Conservation (phyloP, 805 yeast species). For the Candida caryicola region DNA sequence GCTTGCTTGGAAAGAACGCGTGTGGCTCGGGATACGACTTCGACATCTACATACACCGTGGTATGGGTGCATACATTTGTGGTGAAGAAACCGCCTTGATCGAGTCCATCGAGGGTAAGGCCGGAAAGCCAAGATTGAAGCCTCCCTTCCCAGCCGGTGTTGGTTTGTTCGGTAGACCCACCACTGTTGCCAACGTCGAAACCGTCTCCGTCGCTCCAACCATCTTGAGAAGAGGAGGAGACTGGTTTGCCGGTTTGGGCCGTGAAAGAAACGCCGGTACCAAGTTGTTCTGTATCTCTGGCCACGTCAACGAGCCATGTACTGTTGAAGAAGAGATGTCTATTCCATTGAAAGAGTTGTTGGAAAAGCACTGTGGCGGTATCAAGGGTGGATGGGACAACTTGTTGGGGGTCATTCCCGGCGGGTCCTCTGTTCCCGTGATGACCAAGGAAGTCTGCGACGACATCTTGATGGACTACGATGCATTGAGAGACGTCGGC, state of each 20-base stretch:
- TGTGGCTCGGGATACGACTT: slow-evolving; percentile 86
- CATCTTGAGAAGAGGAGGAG: slow-evolving; percentile 83
- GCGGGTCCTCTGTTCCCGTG: slow-evolving; percentile 86
- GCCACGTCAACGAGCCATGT: slow-evolving; percentile 90
- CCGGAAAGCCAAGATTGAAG: slow-evolving; percentile 90
- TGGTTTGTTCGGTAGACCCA: slow-evolving; percentile 86
- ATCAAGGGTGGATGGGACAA: slow-evolving; percentile 92
- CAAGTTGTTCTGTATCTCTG: slow-evolving; percentile 81
- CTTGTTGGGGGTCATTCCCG: slow-evolving; percentile 82
- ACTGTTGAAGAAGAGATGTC: slow-evolving; percentile 95
- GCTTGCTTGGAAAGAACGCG: slow-evolving; percentile 77
- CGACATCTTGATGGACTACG: slow-evolving; percentile 80
- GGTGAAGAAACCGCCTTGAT: slow-evolving; percentile 91
- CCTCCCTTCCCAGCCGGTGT: slow-evolving; percentile 96
- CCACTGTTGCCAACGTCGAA: slow-evolving; percentile 88
- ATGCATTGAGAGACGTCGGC: slow-evolving; percentile 79
- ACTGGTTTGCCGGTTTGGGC: slow-evolving; percentile 82
- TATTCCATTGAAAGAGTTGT: slow-evolving; percentile 74
- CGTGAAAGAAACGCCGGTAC: slow-evolving; percentile 83
- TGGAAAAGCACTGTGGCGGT: slow-evolving; percentile 90
- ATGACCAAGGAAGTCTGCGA: slow-evolving; percentile 67
- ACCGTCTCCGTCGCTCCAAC: slow-evolving; percentile 90
- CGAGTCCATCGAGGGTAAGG: slow-evolving; percentile 88
- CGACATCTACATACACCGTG: slow-evolving; percentile 83
- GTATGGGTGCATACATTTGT: slow-evolving; percentile 91